A percentile compares a stretch with the other conserved stretches of the same genome.
These are phyloP conservation scores for Russula griseocarnosa DNA, from an alignment of 768 basidiomycete genomes.

Conservation along the genomic window DNA sequence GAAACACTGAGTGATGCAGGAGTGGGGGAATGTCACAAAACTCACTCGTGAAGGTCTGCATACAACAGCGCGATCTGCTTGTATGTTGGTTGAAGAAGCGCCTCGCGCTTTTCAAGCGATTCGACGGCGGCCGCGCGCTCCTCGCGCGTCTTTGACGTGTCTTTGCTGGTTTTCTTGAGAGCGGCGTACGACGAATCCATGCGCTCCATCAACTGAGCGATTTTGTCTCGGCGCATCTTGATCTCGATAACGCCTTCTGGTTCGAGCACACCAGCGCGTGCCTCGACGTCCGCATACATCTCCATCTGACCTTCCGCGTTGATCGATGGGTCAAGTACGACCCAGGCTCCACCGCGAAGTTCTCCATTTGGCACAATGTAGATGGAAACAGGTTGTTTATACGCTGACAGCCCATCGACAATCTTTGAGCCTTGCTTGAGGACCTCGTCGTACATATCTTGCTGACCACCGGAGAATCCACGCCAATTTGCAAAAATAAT, in stretches of 20 bases:
- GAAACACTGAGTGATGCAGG: constrained; percentile 3
- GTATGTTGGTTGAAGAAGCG: constrained; percentile 80
- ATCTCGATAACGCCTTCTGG: constrained; percentile 97
- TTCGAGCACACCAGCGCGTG: constrained; percentile 94
- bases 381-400: constrained; percentile 97
- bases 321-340: constrained; percentile 97
- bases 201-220: constrained; percentile 86
- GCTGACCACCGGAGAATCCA: constrained; percentile 99
- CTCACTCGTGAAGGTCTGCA: constrained; percentile 94
- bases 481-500: constrained; percentile 99
- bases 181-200: constrained; percentile 79
- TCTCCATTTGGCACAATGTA: constrained; percentile 99
- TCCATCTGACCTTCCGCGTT: constrained; percentile 91
- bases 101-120: constrained; percentile 71
- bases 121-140: constrained; percentile 68
- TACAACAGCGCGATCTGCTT: constrained; percentile 91
- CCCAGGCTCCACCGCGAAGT: constrained; percentile 98
- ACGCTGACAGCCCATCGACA: constrained; percentile 94
- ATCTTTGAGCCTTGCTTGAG: constrained; percentile 98
- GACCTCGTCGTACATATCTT: constrained; percentile 98
- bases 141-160: constrained; percentile 64
- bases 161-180: constrained; percentile 77
- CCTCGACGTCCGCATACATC: constrained; percentile 97
- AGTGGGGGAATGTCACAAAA: background rate
- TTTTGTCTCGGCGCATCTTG: constrained; percentile 95